Percentiles rank a stretch among this genome's conserved stretches.
Conservation (phyloP, 1,284 basidiomycete species). For the Cutaneotrichosporon curvatum region DNA sequence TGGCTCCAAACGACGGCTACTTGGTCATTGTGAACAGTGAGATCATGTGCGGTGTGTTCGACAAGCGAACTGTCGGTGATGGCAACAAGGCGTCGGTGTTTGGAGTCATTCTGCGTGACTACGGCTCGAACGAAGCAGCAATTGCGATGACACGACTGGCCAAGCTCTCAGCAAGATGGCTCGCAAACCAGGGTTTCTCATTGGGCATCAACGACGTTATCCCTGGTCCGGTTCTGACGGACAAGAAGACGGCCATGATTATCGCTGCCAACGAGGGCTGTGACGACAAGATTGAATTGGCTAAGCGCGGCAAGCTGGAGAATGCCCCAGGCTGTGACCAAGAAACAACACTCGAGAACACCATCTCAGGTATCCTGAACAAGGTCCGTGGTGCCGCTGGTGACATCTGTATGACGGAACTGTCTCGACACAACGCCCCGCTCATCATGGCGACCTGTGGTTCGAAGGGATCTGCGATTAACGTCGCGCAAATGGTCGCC, state of each 20-base stretch:
- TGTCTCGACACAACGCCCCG: slow-evolving; percentile 92
- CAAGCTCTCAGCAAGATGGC: slow-evolving; percentile 90
- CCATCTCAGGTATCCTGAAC: slow-evolving; percentile 87
- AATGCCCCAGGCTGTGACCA: slow-evolving; percentile 96
- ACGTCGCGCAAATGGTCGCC: slow-evolving; percentile 99
- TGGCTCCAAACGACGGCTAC: slow-evolving; percentile 97
- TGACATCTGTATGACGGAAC: slow-evolving; percentile 95
- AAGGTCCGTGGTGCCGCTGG: slow-evolving; percentile 94
- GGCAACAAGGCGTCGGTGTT: slow-evolving; percentile 99
- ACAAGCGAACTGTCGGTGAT: slow-evolving; percentile 95
- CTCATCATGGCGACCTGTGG: slow-evolving; percentile 99
- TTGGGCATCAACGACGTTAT: slow-evolving; percentile 99
- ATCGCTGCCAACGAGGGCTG: slow-evolving; percentile 85
- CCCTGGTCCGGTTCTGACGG: slow-evolving; percentile 73
- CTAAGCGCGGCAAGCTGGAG: slow-evolving; percentile 86
- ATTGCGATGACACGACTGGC: slow-evolving; percentile 93
- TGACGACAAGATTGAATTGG: slow-evolving; percentile 75
- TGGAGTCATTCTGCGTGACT: slow-evolving; percentile 94
- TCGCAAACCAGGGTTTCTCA: slow-evolving; percentile 96
- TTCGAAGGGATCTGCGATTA: slow-evolving; percentile 99
- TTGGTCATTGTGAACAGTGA: slow-evolving; percentile 96
- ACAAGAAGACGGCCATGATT: slow-evolving; percentile 79
- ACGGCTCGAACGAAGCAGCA: slow-evolving; percentile 89
- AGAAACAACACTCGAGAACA: slow-evolving; percentile 91
- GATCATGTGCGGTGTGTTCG: slow-evolving; percentile 99